Evolutionary conservation across 306 rosid genomes (phyloP).

Genomic region (Oemleria cerasiformis): DNA sequence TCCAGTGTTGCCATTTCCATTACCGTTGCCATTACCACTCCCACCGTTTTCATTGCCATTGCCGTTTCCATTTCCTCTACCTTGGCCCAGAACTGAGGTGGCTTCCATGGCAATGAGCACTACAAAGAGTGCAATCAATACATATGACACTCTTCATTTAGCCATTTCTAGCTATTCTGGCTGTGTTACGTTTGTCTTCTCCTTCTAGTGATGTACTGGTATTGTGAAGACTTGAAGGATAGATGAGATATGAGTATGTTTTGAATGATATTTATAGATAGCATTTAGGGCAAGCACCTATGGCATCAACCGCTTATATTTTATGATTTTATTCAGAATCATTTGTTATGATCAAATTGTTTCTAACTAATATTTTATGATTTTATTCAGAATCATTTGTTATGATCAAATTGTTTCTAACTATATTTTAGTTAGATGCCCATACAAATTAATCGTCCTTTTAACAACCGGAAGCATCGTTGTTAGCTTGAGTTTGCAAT

Average conservation of each 20-base stretch:
- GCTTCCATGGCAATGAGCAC: slow-evolving; percentile 16
- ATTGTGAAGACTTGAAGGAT: neutral
- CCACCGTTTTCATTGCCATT: neutral
- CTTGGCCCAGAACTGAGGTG: slow-evolving; percentile 4
- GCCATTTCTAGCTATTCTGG: slow-evolving; percentile 4
- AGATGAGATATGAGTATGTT: slow-evolving; percentile 1
- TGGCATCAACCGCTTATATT: too few species aligned
- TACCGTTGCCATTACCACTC: neutral
- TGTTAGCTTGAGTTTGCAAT: too few species aligned
- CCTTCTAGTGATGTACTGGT: neutral
- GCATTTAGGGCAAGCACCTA: too few species aligned
- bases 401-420: neutral
- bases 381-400: neutral
- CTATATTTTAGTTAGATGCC: neutral
- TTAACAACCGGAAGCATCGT: too few species aligned
- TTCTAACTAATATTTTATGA: neutral
- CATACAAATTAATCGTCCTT: too few species aligned
- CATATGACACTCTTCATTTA: slow-evolving; percentile 11
- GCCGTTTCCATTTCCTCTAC: slow-evolving; percentile 10
- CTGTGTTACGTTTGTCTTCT: neutral
- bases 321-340: neutral
- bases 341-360: neutral
- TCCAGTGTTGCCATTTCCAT: neutral
- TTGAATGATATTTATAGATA: too few species aligned
- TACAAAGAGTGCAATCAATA: slow-evolving; percentile 2